Percentiles rank a stretch among this genome's conserved stretches.
Conservation (phyloP, 257 asterid species). For the Linaria vulgaris region DNA sequence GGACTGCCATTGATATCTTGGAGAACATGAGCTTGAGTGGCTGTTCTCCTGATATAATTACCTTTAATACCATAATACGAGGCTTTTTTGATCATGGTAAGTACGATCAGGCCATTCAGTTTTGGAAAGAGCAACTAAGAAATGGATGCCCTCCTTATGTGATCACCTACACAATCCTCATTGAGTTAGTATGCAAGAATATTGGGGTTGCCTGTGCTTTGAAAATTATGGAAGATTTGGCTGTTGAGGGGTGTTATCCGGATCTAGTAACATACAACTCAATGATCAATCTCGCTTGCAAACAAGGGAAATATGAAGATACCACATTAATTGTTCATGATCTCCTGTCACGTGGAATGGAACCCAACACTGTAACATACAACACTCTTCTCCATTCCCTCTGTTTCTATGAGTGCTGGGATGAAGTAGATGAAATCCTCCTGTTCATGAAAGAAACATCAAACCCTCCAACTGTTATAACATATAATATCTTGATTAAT, state of each 20-base stretch:
- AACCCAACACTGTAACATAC: slow-evolving; percentile 66
- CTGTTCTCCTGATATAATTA: slow-evolving; percentile 78
- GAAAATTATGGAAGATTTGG: slow-evolving; percentile 75
- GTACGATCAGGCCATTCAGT: slow-evolving; percentile 60
- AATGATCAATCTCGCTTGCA: slow-evolving; percentile 63
- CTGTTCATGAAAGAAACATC: slow-evolving; percentile 57
- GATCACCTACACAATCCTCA: slow-evolving; percentile 65
- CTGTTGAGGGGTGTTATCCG: slow-evolving; percentile 82
- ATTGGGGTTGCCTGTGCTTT: slow-evolving; percentile 60
- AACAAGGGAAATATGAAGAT: slow-evolving; percentile 56
- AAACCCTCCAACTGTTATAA: slow-evolving; percentile 56
- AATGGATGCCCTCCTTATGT: slow-evolving; percentile 84
- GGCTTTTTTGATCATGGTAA: slow-evolving; percentile 60
- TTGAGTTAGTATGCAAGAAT: slow-evolving; percentile 58
- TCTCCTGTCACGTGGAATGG: slow-evolving; percentile 68
- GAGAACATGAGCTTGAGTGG: slow-evolving; percentile 83
- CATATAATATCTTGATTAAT: slow-evolving; percentile 73
- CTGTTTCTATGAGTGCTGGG: slow-evolving; percentile 57
- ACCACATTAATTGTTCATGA: slow-evolving; percentile 41
- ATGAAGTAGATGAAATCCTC: slow-evolving; percentile 60
- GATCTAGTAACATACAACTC: slow-evolving; percentile 81
- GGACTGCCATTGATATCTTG: slow-evolving; percentile 56
- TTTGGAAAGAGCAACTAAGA: slow-evolving; percentile 79
- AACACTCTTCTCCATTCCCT: slow-evolving; percentile 82
- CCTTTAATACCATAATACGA: slow-evolving; percentile 68